Evolutionary conservation across 2,329 filamentous ascomycete species (phyloP).

Genomic region (Didymella glomerata): DNA sequence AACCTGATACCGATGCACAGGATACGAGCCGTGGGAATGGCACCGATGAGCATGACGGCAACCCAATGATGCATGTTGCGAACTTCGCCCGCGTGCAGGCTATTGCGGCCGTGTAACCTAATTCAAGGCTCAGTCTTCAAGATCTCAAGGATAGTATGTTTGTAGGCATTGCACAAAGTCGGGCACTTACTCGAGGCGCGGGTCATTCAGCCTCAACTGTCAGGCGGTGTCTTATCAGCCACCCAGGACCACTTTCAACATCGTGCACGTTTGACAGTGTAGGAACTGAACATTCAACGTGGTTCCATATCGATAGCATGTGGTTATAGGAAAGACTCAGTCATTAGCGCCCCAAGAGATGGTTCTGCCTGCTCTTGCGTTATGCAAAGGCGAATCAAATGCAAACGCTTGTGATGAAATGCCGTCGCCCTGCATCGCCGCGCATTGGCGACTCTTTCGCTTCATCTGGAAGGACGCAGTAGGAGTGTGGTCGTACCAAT

Average conservation of each 20-base stretch:
- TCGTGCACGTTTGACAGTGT: neutral
- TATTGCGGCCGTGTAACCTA: constrained; percentile 10
- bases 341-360: neutral
- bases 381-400: neutral
- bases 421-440: constrained; percentile 3
- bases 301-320: neutral
- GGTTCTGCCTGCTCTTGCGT: neutral
- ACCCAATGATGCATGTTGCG: constrained; percentile 17
- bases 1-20: constrained; percentile 3
- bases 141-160: neutral
- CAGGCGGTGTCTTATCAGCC: constrained; percentile 2
- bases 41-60: constrained; percentile 10
- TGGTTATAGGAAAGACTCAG: neutral
- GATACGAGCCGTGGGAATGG: neutral
- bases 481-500: constrained; percentile 3
- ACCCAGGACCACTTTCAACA: neutral
- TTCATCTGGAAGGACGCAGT: neutral
- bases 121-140: neutral
- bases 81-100: constrained; percentile 8
- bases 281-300: neutral
- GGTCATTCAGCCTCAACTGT: neutral
- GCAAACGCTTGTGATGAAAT: neutral
- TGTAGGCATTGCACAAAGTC: neutral
- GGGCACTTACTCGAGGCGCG: constrained; percentile 2
- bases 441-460: neutral